Percentiles rank a stretch among this genome's conserved stretches.
Evolutionary conservation across 1,284 basidiomycete genomes (phyloP).

Genomic region (Ceratobasidium sp.): DNA sequence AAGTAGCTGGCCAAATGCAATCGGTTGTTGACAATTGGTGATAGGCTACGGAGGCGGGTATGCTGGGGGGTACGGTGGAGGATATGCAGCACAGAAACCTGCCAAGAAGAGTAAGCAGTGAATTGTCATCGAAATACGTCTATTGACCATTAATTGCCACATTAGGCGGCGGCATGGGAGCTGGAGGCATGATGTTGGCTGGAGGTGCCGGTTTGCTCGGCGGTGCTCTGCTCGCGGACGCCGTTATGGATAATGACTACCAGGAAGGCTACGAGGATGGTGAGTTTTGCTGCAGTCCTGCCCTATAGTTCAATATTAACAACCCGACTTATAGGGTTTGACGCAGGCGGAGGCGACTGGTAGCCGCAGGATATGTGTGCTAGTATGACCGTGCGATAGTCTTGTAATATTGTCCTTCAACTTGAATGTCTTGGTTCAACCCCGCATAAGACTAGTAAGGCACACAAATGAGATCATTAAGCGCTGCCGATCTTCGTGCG

Average conservation of each 20-base stretch:
- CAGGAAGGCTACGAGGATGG: slow-evolving; percentile 45
- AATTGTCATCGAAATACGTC: slow-evolving; percentile 53
- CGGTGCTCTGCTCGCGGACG: slow-evolving; percentile 61
- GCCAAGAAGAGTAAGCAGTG: slow-evolving; percentile 52
- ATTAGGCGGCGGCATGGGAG: slow-evolving; percentile 30
- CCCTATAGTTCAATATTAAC: not conserved
- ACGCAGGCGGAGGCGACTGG: slow-evolving; percentile 13
- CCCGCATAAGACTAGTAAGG: not conserved
- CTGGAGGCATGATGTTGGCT: slow-evolving; percentile 44
- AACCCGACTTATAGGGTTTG: slow-evolving; percentile 3
- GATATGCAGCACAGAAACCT: slow-evolving; percentile 49
- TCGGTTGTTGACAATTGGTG: slow-evolving; percentile 11
- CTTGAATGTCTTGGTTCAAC: not conserved
- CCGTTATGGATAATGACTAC: slow-evolving; percentile 54
- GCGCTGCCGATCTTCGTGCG: slow-evolving; percentile 28
- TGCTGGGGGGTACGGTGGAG: slow-evolving; percentile 41
- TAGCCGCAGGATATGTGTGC: not conserved
- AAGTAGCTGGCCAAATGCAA: not conserved
- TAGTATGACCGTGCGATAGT: not conserved
- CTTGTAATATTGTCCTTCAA: no score
- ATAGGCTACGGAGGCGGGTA: slow-evolving; percentile 48
- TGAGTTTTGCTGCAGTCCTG: not conserved
- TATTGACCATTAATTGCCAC: slow-evolving; percentile 49
- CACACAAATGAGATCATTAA: not conserved
- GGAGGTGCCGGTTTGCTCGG: slow-evolving; percentile 66